Conservation (phyloP, 2,329 filamentous ascomycete species). For the Venturia nashicola region DNA sequence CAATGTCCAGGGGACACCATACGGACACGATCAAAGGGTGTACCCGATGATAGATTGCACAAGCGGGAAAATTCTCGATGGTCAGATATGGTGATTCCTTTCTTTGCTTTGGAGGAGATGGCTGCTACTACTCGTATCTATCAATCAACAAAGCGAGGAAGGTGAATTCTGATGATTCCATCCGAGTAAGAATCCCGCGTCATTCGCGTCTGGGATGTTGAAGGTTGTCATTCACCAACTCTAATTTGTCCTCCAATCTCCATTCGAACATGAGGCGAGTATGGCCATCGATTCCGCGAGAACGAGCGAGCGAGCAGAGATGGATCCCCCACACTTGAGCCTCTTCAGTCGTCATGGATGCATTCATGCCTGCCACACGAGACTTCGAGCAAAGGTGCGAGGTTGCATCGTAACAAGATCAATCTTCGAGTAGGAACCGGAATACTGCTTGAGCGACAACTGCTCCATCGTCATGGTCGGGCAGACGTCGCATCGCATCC, state of each 20-base stretch:
- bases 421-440: constrained; percentile 55
- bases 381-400: neutral
- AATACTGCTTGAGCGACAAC: constrained; percentile 62
- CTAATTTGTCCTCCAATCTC: neutral
- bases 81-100: too few species aligned
- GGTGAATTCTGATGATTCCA: neutral
- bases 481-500: constrained; percentile 55
- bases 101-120: too few species aligned
- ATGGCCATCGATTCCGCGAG: neutral
- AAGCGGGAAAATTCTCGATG: neutral
- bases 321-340: neutral
- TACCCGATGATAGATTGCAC: constrained; percentile 1
- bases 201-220: neutral
- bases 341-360: neutral
- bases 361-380: neutral
- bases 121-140: neutral
- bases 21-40: neutral
- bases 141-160: neutral
- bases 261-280: neutral
- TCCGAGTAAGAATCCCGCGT: neutral
- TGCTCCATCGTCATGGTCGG: constrained; percentile 66
- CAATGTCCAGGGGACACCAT: neutral
- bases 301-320: neutral
- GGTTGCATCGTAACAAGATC: neutral
- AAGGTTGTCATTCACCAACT: neutral